Conservation (phyloP, 352 stramenopile genomes). For the Halophytophthora batemanensis region DNA sequence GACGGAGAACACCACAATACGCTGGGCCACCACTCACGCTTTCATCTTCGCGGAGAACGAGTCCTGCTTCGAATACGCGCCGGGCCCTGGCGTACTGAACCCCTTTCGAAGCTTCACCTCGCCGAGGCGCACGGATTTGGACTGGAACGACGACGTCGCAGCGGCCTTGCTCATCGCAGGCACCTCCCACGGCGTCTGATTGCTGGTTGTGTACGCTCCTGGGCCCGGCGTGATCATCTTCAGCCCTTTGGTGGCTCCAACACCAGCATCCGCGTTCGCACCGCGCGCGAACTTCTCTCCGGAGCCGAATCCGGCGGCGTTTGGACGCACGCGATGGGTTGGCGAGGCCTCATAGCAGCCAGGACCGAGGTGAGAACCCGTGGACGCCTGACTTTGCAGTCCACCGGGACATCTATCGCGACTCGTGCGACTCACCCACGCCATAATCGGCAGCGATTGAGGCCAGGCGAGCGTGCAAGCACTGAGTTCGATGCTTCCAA, state of each 20-base stretch:
- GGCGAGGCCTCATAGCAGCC: constrained; percentile 59
- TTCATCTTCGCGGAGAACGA: constrained; percentile 52
- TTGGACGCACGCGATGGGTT: constrained; percentile 37
- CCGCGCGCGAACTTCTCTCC: constrained; percentile 47
- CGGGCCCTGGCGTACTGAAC: constrained; percentile 50
- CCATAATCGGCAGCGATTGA: constrained; percentile 28
- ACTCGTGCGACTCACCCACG: constrained; percentile 70
- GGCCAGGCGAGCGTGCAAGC: no score
- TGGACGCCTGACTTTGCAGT: constrained; percentile 24
- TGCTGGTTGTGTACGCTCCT: constrained; percentile 38
- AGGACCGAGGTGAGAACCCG: constrained; percentile 42
- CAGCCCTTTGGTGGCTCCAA: constrained; percentile 22
- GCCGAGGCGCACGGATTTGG: constrained; percentile 47
- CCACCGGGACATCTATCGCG: constrained; percentile 45
- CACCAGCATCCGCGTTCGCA: constrained; percentile 16
- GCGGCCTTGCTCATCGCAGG: constrained; percentile 47
- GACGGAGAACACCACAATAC: background rate
- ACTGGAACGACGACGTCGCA: constrained; percentile 37
- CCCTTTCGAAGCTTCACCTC: constrained; percentile 25
- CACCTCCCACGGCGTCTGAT: constrained; percentile 54
- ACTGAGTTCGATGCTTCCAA: no score
- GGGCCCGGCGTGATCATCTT: constrained; percentile 57
- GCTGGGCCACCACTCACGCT: constrained; percentile 14
- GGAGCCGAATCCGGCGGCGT: constrained; percentile 56
- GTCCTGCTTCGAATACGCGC: constrained; percentile 51